Base-by-base conservation (phyloP, 2,329 filamentous ascomycete genomes). In the Fusarium sambucinum region DNA sequence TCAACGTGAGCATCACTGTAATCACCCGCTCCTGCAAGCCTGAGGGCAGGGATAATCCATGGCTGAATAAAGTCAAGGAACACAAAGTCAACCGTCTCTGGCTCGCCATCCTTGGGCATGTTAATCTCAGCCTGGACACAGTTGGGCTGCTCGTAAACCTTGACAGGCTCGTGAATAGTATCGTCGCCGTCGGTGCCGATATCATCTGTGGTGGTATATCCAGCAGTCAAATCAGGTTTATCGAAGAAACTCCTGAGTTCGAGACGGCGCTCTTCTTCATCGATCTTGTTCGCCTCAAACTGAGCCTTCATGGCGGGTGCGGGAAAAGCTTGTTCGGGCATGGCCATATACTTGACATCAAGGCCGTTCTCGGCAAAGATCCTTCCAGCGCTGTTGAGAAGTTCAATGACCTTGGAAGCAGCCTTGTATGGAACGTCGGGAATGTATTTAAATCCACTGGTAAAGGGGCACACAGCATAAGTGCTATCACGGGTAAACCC, bases 61-160 rank as follows among this genome's bases (percentile, higher is more conserved):
- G 89, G 89, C 79, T 96, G 87, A 35, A 98, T 89, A 77, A 97
- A 99, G 76, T 97, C 94, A 59, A 97, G 87, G 76, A 96, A 99
- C 16, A 97, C 89, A 10, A 99, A 77, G 77, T 98, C 95, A 1
- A 99, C 93, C 1, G 80, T 90, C 53, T 91, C 87, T 0, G 93
- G 92, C 17, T 87, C 82, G 8, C 76, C 83, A 8, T 77, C 80
- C 12, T 79, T 72, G 3, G 89, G 85, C 72, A 96, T 92, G 2
- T 79, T 83, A 70, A 91, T 85, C 59, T 87, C 80, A 1, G 90
- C 83, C 77, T 95, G 91, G 59, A 99, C 87, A 77, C 90, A 93
- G 78, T 97, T 97, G 9, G 96, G 95, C 7, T 95, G 87, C 3
- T 81, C 78, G 79, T 94, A 95, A 76, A 92, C 94, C 32, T 85